Percentiles rank a stretch among this genome's conserved stretches.
Evolutionary conservation across 768 basidiomycete genomes (phyloP).

Genomic region (Mycena crocata): DNA sequence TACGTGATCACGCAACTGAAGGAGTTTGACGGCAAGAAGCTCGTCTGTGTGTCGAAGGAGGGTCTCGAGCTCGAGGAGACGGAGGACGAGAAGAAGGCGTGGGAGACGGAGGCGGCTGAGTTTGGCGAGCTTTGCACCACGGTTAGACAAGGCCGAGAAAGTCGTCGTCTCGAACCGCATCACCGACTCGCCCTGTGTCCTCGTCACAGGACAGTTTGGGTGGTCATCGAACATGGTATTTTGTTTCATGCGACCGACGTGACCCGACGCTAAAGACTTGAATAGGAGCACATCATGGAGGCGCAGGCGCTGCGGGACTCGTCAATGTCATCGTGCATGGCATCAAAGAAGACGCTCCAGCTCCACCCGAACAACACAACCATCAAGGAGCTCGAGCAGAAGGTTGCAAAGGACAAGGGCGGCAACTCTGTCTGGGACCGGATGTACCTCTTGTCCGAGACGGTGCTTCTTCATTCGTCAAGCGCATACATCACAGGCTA

Average conservation of each 20-base stretch:
- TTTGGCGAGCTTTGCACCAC: slow-evolving; percentile 91
- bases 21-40: slow-evolving; percentile 98
- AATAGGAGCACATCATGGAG: slow-evolving; percentile 96
- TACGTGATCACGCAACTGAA: slow-evolving; percentile 99
- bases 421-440: slow-evolving; percentile 99
- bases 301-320: slow-evolving; percentile 97
- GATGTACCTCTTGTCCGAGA: slow-evolving; percentile 96
- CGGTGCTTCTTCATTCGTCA: slow-evolving; percentile 95
- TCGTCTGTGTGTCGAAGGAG: slow-evolving; percentile 98
- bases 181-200: slow-evolving; percentile 94
- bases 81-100: slow-evolving; percentile 93
- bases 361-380: slow-evolving; percentile 93
- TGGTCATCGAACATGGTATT: slow-evolving; percentile 99
- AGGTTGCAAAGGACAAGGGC: slow-evolving; percentile 96
- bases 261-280: slow-evolving; percentile 11
- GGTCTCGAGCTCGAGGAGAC: slow-evolving; percentile 99
- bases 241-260: not conserved
- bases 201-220: slow-evolving; percentile 98
- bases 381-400: slow-evolving; percentile 95
- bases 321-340: slow-evolving; percentile 99
- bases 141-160: slow-evolving; percentile 99
- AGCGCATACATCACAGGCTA: slow-evolving; percentile 98
- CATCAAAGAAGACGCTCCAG: slow-evolving; percentile 97
- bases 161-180: slow-evolving; percentile 98
- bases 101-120: slow-evolving; percentile 86